These are phyloP conservation scores for Phytophthora syringae DNA, from an alignment of 352 stramenopile species.

Conservation along the genomic window DNA sequence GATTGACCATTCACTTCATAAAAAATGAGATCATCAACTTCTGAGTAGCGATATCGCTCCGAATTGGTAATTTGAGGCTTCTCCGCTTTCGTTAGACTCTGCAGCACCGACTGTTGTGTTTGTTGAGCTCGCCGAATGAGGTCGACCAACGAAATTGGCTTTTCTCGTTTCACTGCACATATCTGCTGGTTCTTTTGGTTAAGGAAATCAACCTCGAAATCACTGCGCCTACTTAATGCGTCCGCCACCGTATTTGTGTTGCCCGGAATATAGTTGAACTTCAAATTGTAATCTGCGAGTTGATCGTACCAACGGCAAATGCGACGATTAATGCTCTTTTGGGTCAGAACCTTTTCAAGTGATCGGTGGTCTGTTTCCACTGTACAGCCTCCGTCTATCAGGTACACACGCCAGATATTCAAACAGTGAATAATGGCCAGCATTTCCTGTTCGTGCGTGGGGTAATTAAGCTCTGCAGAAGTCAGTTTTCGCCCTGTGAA, in stretches of 20 bases:
- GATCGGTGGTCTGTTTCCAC: slow-evolving; percentile 3
- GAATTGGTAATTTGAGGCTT: background rate
- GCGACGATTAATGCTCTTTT: slow-evolving; percentile 1
- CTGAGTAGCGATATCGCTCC: slow-evolving; percentile 10
- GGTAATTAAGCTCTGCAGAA: slow-evolving; percentile 20
- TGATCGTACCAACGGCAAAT: slow-evolving; percentile 4
- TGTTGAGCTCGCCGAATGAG: slow-evolving; percentile 10
- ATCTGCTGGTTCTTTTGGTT: too few relatives aligned
- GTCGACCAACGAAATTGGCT: too few relatives aligned
- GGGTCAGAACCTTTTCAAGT: too few relatives aligned
- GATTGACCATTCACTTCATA: slow-evolving; percentile 1
- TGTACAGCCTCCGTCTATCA: background rate
- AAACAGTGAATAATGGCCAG: slow-evolving; percentile 8
- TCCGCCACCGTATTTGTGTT: slow-evolving; percentile 14
- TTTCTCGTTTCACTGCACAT: too few relatives aligned
- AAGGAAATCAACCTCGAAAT: slow-evolving; percentile 16
- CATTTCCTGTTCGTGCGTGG: slow-evolving; percentile 25
- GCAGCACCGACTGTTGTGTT: background rate
- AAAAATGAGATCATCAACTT: slow-evolving; percentile 4
- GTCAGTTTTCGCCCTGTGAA: too few relatives aligned
- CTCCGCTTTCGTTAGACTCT: background rate
- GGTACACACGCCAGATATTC: slow-evolving; percentile 4
- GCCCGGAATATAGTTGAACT: slow-evolving; percentile 9
- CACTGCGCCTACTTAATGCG: slow-evolving; percentile 1
- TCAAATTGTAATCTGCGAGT: slow-evolving; percentile 11